A percentile compares a stretch with the other conserved stretches of the same genome.
Evolutionary conservation across 164 flowering plant species (phyloP).

Genomic region (Aristolochia fimbriata): DNA sequence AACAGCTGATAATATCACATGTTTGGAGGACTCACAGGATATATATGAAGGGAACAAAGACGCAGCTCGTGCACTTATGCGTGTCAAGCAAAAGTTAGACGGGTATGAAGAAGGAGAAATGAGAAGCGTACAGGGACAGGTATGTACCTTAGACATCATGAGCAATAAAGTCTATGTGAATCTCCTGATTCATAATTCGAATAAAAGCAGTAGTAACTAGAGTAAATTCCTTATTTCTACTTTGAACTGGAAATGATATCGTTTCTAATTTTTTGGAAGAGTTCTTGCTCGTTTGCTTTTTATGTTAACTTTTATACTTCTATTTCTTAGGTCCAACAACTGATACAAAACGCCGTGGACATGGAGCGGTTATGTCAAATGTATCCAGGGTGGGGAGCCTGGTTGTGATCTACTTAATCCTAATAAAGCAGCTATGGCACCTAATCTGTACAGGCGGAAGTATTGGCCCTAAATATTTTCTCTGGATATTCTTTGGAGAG

Average conservation of each 20-base stretch:
- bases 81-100: constrained; percentile 93
- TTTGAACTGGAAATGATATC: not conserved
- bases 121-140: constrained; percentile 97
- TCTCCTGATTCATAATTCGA: not conserved
- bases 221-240: not conserved
- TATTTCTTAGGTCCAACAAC: constrained; percentile 79
- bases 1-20: constrained; percentile 56
- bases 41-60: constrained; percentile 92
- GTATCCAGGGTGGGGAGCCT: constrained; percentile 99
- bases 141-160: constrained; percentile 12
- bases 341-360: constrained; percentile 90
- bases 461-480: too few species aligned
- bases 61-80: constrained; percentile 93
- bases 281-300: not conserved
- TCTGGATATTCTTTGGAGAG: too few species aligned
- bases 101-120: constrained; percentile 98
- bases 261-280: not conserved
- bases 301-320: not conserved
- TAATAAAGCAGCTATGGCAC: not conserved
- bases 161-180: too few species aligned
- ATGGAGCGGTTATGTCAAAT: constrained; percentile 76
- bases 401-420: constrained; percentile 44
- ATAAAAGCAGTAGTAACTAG: not conserved
- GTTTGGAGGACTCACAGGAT: constrained; percentile 59
- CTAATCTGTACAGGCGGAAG: constrained; percentile 9